Percentiles rank a stretch among this genome's conserved stretches.
These are phyloP conservation scores for Aspergillus fischeri DNA, from an alignment of 2,329 filamentous ascomycete species.

Conservation along the genomic window DNA sequence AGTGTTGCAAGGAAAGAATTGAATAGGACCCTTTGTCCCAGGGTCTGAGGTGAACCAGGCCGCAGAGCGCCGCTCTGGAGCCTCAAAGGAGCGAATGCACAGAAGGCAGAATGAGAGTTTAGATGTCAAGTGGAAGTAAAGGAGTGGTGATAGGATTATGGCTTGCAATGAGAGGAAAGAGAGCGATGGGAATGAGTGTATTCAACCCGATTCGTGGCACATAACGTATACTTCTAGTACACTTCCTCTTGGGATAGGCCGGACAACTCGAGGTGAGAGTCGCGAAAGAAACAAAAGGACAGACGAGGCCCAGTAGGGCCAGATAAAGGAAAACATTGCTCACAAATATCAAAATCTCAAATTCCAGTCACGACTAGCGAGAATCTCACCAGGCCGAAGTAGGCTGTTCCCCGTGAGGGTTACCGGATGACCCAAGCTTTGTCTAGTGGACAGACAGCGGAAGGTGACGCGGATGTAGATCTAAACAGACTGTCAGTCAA, in stretches of 20 bases:
- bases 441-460: constrained; percentile 5
- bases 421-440: constrained; percentile 8
- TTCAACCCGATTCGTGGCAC: not conserved
- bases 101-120: not conserved
- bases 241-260: not conserved
- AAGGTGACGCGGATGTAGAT: constrained; percentile 15
- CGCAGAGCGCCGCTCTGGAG: not conserved
- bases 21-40: not conserved
- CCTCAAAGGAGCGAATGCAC: not conserved
- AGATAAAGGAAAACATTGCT: constrained; percentile 11
- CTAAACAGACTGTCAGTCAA: constrained; percentile 11
- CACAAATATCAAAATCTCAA: constrained; percentile 7
- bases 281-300: not conserved
- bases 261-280: not conserved
- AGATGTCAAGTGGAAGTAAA: not conserved
- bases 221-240: not conserved
- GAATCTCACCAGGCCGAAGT: constrained; percentile 11
- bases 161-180: not conserved
- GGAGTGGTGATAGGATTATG: not conserved
- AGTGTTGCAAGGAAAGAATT: not conserved
- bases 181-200: not conserved
- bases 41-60: not conserved
- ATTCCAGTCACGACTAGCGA: constrained; percentile 13
- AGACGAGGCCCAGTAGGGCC: constrained; percentile 1
- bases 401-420: constrained; percentile 10